phyloP scores from a whole-genome alignment of 768 basidiomycete species.

The Naganishia randhawae region DNA sequence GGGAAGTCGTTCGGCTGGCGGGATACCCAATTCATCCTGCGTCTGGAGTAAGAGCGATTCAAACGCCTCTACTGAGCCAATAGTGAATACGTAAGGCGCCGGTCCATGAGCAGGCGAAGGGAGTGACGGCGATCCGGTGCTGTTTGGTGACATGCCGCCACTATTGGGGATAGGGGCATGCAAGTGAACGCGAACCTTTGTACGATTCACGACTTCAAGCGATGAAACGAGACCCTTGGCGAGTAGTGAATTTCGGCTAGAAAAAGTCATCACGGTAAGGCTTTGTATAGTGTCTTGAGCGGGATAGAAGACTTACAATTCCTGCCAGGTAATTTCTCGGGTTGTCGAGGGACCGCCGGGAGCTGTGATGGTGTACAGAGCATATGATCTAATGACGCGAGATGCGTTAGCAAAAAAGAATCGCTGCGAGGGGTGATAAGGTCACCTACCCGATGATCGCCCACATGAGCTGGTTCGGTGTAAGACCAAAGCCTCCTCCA shows the following conservation, averaged over 20 bases:
- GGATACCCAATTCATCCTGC: constrained; percentile 85
- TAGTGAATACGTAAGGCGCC: constrained; percentile 77
- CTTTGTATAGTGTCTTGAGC: neutral
- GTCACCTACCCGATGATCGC: constrained; percentile 37
- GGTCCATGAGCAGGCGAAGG: constrained; percentile 46
- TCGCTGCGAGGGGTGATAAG: neutral
- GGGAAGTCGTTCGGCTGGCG: constrained; percentile 86
- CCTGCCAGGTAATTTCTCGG: constrained; percentile 98
- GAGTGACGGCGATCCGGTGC: constrained; percentile 33
- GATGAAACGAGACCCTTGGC: constrained; percentile 94
- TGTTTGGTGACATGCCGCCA: constrained; percentile 19
- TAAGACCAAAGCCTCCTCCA: constrained; percentile 40
- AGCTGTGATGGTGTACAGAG: constrained; percentile 41
- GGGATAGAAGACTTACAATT: constrained; percentile 58
- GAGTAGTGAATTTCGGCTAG: constrained; percentile 79
- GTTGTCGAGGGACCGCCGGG: constrained; percentile 47
- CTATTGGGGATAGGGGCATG: constrained; percentile 61
- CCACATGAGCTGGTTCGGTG: constrained; percentile 45
- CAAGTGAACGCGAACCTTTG: constrained; percentile 83
- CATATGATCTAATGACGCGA: constrained; percentile 38
- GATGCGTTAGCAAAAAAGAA: neutral
- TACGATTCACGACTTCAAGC: constrained; percentile 83
- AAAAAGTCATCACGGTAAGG: neutral
- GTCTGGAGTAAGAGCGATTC: constrained; percentile 92
- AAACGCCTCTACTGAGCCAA: constrained; percentile 94